Percentiles rank a stretch among this genome's conserved stretches.
Evolutionary conservation across 2,329 filamentous ascomycete genomes (phyloP).

Genomic region (Trichoderma harzianum): DNA sequence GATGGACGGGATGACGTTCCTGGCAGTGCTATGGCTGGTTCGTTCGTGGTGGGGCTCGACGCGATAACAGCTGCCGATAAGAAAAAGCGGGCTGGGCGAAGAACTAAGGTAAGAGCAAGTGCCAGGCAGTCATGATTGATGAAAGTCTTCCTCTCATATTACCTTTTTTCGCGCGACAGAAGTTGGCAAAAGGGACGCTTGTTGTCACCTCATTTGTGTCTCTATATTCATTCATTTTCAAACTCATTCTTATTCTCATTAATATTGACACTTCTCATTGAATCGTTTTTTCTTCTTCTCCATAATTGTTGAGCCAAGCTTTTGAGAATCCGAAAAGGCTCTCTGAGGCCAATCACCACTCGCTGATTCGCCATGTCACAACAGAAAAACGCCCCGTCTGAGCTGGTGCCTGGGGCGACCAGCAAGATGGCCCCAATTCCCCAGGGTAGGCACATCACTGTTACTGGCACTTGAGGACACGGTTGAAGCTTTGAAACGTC

Average conservation of each 20-base stretch:
- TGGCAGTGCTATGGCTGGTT: neutral
- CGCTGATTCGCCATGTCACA: slow-evolving; percentile 24
- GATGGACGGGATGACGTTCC: neutral
- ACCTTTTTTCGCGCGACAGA: neutral
- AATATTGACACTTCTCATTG: neutral
- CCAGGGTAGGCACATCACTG: slow-evolving; percentile 26
- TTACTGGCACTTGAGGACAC: slow-evolving; percentile 12
- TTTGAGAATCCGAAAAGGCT: neutral
- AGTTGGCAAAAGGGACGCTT: neutral
- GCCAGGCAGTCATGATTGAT: slow-evolving; percentile 20
- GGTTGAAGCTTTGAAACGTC: neutral
- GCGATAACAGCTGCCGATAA: slow-evolving; percentile 12
- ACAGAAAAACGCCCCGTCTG: slow-evolving; percentile 18
- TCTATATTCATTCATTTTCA: neutral
- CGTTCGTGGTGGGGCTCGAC: neutral
- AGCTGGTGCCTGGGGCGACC: slow-evolving; percentile 23
- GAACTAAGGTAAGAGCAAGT: neutral
- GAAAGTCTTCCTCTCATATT: neutral
- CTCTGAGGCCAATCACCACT: neutral
- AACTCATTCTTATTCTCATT: neutral
- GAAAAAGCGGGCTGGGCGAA: neutral
- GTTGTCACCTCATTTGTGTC: neutral
- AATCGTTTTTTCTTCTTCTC: neutral
- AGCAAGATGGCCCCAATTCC: slow-evolving; percentile 37
- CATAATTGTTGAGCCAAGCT: neutral